phyloP scores from a whole-genome alignment of 768 basidiomycete genomes.

The Tricholoma matsutake region DNA sequence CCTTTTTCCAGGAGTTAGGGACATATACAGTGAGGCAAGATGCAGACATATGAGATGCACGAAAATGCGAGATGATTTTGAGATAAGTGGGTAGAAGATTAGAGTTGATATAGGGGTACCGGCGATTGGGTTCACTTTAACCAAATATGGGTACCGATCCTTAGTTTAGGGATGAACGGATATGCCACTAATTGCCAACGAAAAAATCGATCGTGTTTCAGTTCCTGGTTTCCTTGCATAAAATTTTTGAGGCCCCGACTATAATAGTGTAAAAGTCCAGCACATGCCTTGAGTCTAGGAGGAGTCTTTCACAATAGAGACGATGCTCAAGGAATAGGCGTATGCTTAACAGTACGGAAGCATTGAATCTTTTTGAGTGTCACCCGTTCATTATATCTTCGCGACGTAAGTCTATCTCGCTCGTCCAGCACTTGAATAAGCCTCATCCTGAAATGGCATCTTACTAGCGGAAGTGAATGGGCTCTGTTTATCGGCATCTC shows the following conservation, averaged over 20 bases:
- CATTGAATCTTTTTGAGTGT: conserved; percentile 30
- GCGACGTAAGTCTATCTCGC: conserved; percentile 34
- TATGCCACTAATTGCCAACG: conserved; percentile 22
- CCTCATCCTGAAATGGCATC: conserved; percentile 19
- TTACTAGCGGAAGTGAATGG: conserved; percentile 25
- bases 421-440: conserved; percentile 21
- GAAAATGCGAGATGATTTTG: neutral
- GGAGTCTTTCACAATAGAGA: neutral
- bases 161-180: conserved; percentile 14
- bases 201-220: conserved; percentile 49
- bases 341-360: conserved; percentile 30
- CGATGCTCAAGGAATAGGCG: conserved; percentile 4
- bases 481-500: conserved; percentile 20
- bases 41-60: neutral
- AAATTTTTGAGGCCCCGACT: conserved; percentile 14
- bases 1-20: neutral
- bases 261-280: neutral
- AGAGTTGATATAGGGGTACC: conserved; percentile 39
- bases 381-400: conserved; percentile 27
- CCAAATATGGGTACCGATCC: conserved; percentile 33
- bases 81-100: conserved; percentile 18
- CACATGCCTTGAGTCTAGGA: neutral
- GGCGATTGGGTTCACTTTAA: conserved; percentile 29
- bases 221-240: conserved; percentile 13
- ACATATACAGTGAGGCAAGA: neutral